Conservation (phyloP, 1,139 yeast species). For the Saccharomyces hybrid region DNA sequence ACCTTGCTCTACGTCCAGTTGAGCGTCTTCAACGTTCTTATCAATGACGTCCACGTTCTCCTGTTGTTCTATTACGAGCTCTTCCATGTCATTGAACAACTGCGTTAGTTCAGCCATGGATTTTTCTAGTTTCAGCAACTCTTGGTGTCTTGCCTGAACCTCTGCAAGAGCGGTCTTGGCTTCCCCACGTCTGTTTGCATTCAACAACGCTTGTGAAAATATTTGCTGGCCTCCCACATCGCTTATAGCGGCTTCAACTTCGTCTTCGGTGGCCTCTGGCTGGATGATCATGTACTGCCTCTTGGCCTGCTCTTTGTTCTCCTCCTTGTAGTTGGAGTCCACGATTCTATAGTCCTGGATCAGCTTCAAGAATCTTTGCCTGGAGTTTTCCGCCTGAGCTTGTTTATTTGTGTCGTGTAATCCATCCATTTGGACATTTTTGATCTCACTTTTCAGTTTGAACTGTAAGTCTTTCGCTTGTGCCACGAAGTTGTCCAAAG, state of each 20-base stretch:
- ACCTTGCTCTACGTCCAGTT: conserved; percentile 87
- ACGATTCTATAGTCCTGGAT: conserved; percentile 82
- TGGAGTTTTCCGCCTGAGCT: conserved; percentile 84
- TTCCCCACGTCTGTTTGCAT: conserved; percentile 91
- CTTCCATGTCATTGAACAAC: conserved; percentile 93
- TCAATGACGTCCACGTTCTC: conserved; percentile 78
- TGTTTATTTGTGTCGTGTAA: conserved; percentile 70
- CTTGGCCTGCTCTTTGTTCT: conserved; percentile 80
- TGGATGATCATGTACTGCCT: conserved; percentile 89
- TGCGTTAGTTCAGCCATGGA: conserved; percentile 94
- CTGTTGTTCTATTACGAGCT: conserved; percentile 92
- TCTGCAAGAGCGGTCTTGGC: conserved; percentile 93
- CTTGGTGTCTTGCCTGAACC: conserved; percentile 94
- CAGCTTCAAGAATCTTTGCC: conserved; percentile 75
- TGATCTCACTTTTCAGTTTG: conserved; percentile 66
- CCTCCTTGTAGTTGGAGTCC: conserved; percentile 80
- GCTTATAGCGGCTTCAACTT: conserved; percentile 74
- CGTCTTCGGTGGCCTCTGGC: conserved; percentile 86
- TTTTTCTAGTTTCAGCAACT: conserved; percentile 87
- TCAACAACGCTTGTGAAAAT: conserved; percentile 87
- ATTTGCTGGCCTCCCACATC: conserved; percentile 83
- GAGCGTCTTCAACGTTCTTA: conserved; percentile 74
- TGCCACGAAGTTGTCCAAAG: conserved; percentile 66
- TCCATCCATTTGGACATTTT: conserved; percentile 66
- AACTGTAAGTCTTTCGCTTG: conserved; percentile 77